Conservation (phyloP, 768 basidiomycete species). For the Boletellus sp. region DNA sequence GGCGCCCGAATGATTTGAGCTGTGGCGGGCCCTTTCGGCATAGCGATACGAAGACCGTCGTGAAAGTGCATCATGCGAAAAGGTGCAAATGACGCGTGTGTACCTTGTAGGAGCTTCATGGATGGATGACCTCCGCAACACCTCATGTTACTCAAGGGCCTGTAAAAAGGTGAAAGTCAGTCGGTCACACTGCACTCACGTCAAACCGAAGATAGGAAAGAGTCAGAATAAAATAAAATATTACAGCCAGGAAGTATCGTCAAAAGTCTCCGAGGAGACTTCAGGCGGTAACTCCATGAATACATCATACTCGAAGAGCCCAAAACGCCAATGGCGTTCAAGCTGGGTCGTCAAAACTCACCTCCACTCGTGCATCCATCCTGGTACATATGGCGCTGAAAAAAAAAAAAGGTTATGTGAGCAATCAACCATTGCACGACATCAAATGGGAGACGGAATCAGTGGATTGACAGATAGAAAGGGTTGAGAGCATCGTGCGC, state of each 20-base stretch:
- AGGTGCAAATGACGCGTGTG: neutral
- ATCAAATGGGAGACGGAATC: slow-evolving; percentile 32
- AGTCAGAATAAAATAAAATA: slow-evolving; percentile 54
- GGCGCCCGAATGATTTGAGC: slow-evolving; percentile 81
- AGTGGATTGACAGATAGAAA: slow-evolving; percentile 59
- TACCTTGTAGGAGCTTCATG: slow-evolving; percentile 5
- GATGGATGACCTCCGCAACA: neutral
- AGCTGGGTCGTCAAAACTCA: neutral
- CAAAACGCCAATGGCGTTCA: neutral
- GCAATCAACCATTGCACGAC: neutral
- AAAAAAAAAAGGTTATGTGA: slow-evolving; percentile 3
- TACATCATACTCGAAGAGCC: slow-evolving; percentile 11
- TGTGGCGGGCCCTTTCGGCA: slow-evolving; percentile 95
- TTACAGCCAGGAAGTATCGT: slow-evolving; percentile 82
- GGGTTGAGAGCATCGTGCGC: slow-evolving; percentile 63
- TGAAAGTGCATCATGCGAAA: slow-evolving; percentile 36
- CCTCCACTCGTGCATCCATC: neutral
- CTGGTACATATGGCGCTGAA: neutral
- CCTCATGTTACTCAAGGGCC: neutral
- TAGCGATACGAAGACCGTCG: slow-evolving; percentile 87
- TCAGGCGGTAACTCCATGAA: slow-evolving; percentile 88
- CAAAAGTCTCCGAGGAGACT: slow-evolving; percentile 41
- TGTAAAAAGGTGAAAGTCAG: neutral
- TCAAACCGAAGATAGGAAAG: neutral
- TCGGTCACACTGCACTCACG: neutral